Conservation (phyloP, 805 yeast species). For the Spathaspora hagerdaliae region DNA sequence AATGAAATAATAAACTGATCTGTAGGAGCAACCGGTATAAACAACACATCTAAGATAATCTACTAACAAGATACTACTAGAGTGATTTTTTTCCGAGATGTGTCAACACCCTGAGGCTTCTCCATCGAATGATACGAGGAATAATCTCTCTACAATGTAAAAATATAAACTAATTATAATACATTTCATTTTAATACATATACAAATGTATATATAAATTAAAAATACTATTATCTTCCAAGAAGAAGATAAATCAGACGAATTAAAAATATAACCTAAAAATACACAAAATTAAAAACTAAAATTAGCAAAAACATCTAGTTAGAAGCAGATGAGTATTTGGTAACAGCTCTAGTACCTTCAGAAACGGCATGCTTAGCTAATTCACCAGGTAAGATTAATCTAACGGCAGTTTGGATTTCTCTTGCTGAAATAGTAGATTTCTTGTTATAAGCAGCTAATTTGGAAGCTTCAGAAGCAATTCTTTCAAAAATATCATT, state of each 20-base stretch:
- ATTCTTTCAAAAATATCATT: conserved; percentile 98
- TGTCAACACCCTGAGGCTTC: too few species aligned
- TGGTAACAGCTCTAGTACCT: conserved; percentile 98
- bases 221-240: neutral
- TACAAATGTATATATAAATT: neutral
- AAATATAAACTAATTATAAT: neutral
- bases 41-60: too few species aligned
- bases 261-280: conserved; percentile 1
- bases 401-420: conserved; percentile 97
- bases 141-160: too few species aligned
- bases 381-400: conserved; percentile 96
- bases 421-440: conserved; percentile 97
- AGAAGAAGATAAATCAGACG: neutral
- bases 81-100: too few species aligned
- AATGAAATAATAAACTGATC: too few species aligned
- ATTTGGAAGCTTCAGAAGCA: conserved; percentile 95
- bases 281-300: neutral
- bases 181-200: neutral
- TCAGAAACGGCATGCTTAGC: conserved; percentile 98
- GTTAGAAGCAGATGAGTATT: conserved; percentile 72
- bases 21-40: too few species aligned
- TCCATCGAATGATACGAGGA: too few species aligned
- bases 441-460: conserved; percentile 98
- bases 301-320: conserved; percentile 11
- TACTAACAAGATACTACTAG: too few species aligned